These are phyloP conservation scores for Monarda citriodora DNA, from an alignment of 305 asterid genomes.

Conservation along the genomic window DNA sequence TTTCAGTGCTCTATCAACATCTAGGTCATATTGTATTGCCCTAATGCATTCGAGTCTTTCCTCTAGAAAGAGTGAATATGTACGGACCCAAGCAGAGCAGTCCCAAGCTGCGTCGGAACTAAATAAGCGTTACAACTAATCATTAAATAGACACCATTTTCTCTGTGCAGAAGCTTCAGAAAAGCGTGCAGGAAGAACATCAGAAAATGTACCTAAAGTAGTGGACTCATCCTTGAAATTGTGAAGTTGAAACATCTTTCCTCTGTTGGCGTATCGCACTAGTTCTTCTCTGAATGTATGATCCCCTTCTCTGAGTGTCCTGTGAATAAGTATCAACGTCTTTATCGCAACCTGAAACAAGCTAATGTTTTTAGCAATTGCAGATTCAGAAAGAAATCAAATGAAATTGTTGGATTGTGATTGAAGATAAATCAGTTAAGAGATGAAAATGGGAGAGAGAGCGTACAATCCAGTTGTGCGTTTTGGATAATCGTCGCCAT, in stretches of 20 bases:
- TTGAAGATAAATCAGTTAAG: neutral
- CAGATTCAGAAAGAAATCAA: neutral
- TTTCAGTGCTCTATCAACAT: slow-evolving; percentile 48
- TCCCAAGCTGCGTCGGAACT: slow-evolving; percentile 80
- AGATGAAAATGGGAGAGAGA: neutral
- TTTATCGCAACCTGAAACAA: slow-evolving; percentile 76
- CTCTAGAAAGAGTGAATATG: slow-evolving; percentile 82
- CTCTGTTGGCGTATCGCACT: slow-evolving; percentile 56
- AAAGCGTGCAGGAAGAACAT: neutral
- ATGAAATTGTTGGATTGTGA: neutral
- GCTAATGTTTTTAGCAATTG: neutral
- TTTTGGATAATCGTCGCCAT: slow-evolving; percentile 74
- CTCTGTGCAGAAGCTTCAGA: neutral
- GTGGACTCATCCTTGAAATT: slow-evolving; percentile 93
- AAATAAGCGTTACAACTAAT: slow-evolving; percentile 10
- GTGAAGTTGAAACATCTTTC: slow-evolving; percentile 62
- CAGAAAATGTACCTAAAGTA: slow-evolving; percentile 46
- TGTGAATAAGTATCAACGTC: slow-evolving; percentile 79
- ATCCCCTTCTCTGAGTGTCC: slow-evolving; percentile 87
- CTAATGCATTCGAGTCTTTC: slow-evolving; percentile 86
- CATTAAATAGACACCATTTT: neutral
- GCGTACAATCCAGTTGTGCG: slow-evolving; percentile 81
- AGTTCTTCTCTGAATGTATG: slow-evolving; percentile 79
- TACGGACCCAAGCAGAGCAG: slow-evolving; percentile 93
- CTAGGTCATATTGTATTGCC: slow-evolving; percentile 61